These are phyloP conservation scores for Annulohypoxylon stygium DNA, from an alignment of 495 filamentous ascomycete genomes.

Conservation along the genomic window DNA sequence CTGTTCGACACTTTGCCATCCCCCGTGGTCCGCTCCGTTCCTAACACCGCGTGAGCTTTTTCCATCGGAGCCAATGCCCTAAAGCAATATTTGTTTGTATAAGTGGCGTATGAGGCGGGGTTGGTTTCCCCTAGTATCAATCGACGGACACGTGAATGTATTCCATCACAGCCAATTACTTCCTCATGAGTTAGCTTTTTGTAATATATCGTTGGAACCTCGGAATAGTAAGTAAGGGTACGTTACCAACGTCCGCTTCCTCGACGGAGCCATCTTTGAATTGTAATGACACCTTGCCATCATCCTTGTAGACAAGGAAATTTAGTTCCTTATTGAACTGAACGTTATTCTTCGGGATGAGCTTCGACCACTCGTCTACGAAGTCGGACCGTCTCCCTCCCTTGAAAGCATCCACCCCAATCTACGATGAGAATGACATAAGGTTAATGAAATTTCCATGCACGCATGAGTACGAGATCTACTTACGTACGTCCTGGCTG, in stretches of 20 bases:
- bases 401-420: slow-evolving; percentile 59
- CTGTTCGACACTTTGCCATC: slow-evolving; percentile 39
- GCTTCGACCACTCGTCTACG: slow-evolving; percentile 57
- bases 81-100: slow-evolving; percentile 60
- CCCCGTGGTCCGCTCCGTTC: slow-evolving; percentile 43
- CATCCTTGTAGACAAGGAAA: slow-evolving; percentile 15
- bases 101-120: slow-evolving; percentile 48
- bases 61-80: slow-evolving; percentile 59
- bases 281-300: slow-evolving; percentile 40
- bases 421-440: slow-evolving; percentile 6
- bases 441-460: neutral
- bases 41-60: slow-evolving; percentile 47
- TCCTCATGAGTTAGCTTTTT: slow-evolving; percentile 25
- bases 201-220: neutral
- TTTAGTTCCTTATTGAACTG: slow-evolving; percentile 54
- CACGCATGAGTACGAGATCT: neutral
- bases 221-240: neutral
- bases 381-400: slow-evolving; percentile 58
- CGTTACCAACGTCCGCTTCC: slow-evolving; percentile 52
- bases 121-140: slow-evolving; percentile 51
- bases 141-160: slow-evolving; percentile 57
- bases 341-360: slow-evolving; percentile 44
- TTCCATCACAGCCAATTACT: slow-evolving; percentile 63
- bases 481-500: slow-evolving; percentile 45
- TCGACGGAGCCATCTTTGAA: slow-evolving; percentile 55